Base-by-base conservation (phyloP, 805 yeast species). In the Maudiozyma saulgeensis region DNA sequence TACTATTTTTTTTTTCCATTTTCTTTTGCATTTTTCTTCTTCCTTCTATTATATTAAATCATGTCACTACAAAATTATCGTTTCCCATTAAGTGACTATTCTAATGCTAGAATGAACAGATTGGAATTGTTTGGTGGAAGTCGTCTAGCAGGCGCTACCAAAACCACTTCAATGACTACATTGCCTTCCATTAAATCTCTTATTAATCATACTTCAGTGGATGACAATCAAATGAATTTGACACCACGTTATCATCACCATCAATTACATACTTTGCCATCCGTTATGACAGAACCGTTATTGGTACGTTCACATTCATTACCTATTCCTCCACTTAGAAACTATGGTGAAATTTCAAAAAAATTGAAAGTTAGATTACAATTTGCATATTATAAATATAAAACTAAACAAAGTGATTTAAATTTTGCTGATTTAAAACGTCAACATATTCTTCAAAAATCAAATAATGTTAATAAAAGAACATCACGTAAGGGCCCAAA, bases 301-400 rank as follows among this genome's bases (percentile, higher is more conserved):
- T 8, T 51, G 34, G 11, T 34, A 43, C 23, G 49, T 21, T 32
- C 31, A 16, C 38, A 44, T 19, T 15, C 46, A 13, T 34, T 13
- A 31, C 45, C 16, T 7, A 34, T 11, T n/a, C 41, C 38, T n/a
- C 45, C 43, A 23, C 31, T 23, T 13, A 51, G 35, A 31, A 54
- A 58, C 35, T 55, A 52, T 34, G 41, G 46, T 12, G 54, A 48
- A 5, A 43, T 56, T 1, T 54, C 64, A 6, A 52, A 73, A 45
- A 68, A 67, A 54, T 66, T 78, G 51, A 72, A 74, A 54, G 63
- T 73, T 50, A 70, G 79, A 53, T 62, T 78, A 23, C 74, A 75
- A 54, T 57, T 77, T 45, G 82, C 82, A 2, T 75, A 75, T 55
- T 78, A 71, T 60, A 78, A 77, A 56, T 71, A 73, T 41, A 68